A percentile compares a stretch with the other conserved stretches of the same genome.
Conservation (phyloP, 2,329 filamentous ascomycete species). For the Fusarium floridanum region DNA sequence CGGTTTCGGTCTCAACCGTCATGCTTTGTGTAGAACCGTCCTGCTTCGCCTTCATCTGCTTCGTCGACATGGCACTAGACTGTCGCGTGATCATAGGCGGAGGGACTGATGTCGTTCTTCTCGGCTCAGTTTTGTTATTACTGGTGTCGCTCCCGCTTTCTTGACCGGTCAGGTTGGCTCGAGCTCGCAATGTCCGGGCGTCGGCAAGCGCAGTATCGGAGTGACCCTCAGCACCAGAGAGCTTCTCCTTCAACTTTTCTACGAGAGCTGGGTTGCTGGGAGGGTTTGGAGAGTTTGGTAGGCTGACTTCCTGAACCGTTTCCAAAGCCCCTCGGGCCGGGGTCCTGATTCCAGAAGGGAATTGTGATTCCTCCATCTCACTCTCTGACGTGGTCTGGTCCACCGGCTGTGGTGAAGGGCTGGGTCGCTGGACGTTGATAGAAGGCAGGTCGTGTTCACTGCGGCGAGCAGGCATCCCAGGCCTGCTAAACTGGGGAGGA, state of each 20-base stretch:
- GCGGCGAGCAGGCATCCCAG: constrained; percentile 59
- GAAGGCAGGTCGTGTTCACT: constrained; percentile 64
- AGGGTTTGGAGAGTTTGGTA: constrained; percentile 75
- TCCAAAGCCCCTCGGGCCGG: constrained; percentile 77
- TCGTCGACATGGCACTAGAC: constrained; percentile 73
- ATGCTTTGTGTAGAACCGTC: constrained; percentile 89
- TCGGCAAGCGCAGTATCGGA: constrained; percentile 57
- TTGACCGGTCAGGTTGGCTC: constrained; percentile 59
- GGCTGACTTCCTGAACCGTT: constrained; percentile 91
- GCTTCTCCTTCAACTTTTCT: constrained; percentile 66
- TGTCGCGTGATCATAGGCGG: constrained; percentile 72
- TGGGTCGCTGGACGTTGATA: constrained; percentile 67
- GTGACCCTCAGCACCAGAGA: constrained; percentile 57
- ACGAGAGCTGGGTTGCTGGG: constrained; percentile 59
- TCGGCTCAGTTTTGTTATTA: constrained; percentile 59
- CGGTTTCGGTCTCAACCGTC: constrained; percentile 98
- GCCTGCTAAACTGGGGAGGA: constrained; percentile 68
- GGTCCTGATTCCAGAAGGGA: constrained; percentile 67
- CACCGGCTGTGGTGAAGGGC: constrained; percentile 60
- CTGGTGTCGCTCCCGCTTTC: constrained; percentile 78
- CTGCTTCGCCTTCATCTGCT: constrained; percentile 76
- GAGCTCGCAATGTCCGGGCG: constrained; percentile 60
- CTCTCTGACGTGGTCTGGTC: constrained; percentile 60
- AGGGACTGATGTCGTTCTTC: constrained; percentile 61
- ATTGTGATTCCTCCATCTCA: constrained; percentile 65